Conservation (phyloP, 2,329 filamentous ascomycete species). For the Nemania bipapillata region DNA sequence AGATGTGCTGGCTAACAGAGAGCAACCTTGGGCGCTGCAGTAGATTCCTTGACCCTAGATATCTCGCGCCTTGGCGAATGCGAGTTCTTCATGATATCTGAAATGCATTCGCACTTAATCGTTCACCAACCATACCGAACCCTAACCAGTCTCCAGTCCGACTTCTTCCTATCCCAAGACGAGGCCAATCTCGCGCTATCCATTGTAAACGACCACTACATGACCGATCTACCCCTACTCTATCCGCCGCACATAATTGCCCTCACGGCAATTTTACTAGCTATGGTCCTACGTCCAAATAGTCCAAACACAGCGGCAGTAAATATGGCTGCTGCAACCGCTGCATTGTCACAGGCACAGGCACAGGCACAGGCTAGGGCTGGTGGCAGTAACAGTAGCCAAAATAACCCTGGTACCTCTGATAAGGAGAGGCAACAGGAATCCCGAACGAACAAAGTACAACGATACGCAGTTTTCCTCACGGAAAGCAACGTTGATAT, state of each 20-base stretch:
- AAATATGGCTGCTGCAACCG: constrained; percentile 62
- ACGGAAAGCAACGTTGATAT: constrained; percentile 88
- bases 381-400: constrained; percentile 38
- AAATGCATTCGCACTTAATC: constrained; percentile 89
- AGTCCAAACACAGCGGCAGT: constrained; percentile 51
- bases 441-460: constrained; percentile 71
- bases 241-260: constrained; percentile 88
- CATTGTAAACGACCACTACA: constrained; percentile 90
- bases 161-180: constrained; percentile 78
- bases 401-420: constrained; percentile 45
- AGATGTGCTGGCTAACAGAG: constrained; percentile 31
- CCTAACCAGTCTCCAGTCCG: constrained; percentile 74
- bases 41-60: constrained; percentile 77
- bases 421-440: constrained; percentile 63
- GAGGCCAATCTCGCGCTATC: constrained; percentile 81
- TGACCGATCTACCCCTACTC: constrained; percentile 88
- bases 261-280: constrained; percentile 84
- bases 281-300: constrained; percentile 79
- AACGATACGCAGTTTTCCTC: constrained; percentile 77
- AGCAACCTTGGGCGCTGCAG: constrained; percentile 23
- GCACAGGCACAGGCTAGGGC: constrained; percentile 48
- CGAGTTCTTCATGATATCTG: constrained; percentile 91
- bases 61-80: constrained; percentile 89
- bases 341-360: constrained; percentile 58
- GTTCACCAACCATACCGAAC: constrained; percentile 91